Percentiles rank a stretch among this genome's conserved stretches.
Conservation (phyloP, 345 rosid genomes). For the Physaria fendleri region DNA sequence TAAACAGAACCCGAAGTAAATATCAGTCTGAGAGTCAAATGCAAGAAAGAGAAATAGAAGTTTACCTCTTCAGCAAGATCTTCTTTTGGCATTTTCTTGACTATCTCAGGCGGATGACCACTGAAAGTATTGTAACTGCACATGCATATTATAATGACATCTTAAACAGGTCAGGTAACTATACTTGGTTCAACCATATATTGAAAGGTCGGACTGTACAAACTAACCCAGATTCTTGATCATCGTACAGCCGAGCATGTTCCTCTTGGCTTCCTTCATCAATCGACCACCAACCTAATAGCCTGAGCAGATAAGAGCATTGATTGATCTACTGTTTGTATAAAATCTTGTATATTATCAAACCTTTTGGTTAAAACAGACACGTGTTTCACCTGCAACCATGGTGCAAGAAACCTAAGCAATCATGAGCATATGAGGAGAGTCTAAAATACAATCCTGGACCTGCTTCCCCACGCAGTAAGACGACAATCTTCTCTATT, state of each 20-base stretch:
- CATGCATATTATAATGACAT: not conserved
- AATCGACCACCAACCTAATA: conserved; percentile 99
- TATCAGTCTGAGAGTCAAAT: conserved; percentile 3
- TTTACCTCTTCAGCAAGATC: conserved; percentile 98
- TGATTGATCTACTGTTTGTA: not conserved
- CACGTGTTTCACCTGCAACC: conserved; percentile 71
- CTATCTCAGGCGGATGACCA: conserved; percentile 92
- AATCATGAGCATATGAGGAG: conserved; percentile 68
- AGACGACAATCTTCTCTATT: conserved; percentile 65
- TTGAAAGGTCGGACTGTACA: too few relatives aligned
- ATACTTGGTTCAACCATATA: not conserved
- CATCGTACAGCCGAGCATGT: conserved; percentile 73
- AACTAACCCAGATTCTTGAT: conserved; percentile 64
- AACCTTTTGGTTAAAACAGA: not conserved
- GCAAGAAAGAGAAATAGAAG: not conserved
- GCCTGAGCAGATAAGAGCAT: conserved; percentile 44
- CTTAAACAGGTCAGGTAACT: not conserved
- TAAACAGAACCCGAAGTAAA: not conserved
- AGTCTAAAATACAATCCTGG: conserved; percentile 66
- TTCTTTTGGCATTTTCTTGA: conserved; percentile 92
- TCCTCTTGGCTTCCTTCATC: conserved; percentile 96
- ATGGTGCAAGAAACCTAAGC: conserved; percentile 85
- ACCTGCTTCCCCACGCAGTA: conserved; percentile 63
- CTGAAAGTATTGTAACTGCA: conserved; percentile 90
- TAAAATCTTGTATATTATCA: not conserved